Conservation (phyloP, 2,329 filamentous ascomycete species). For the Epichloe coenophiala region DNA sequence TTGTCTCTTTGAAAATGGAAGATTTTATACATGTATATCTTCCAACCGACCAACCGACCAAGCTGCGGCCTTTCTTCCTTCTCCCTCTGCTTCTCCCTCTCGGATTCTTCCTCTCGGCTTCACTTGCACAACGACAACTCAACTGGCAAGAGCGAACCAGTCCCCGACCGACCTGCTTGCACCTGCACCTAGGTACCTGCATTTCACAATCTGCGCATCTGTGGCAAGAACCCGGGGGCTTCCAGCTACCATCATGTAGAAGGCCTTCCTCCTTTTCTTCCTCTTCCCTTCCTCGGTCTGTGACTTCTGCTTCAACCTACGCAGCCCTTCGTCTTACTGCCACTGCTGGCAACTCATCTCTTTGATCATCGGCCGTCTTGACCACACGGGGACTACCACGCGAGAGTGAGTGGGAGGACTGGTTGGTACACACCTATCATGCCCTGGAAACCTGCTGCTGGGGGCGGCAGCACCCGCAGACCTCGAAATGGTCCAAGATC, state of each 20-base stretch:
- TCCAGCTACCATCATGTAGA: background rate
- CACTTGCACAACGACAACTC: background rate
- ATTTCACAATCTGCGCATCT: background rate
- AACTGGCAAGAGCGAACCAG: background rate
- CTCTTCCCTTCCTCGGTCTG: background rate
- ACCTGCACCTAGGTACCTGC: background rate
- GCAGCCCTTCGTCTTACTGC: background rate
- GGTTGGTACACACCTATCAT: conserved; percentile 5
- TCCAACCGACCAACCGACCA: background rate
- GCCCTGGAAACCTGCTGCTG: conserved; percentile 32
- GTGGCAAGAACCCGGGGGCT: background rate
- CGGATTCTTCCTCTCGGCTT: no score
- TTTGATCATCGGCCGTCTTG: background rate
- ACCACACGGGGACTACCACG: no score
- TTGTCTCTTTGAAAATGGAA: no score
- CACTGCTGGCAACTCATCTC: background rate
- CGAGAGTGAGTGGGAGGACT: no score
- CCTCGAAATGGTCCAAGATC: conserved; percentile 24
- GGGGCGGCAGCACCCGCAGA: conserved; percentile 14
- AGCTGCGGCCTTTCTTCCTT: background rate
- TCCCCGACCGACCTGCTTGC: no score
- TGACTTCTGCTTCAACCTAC: no score
- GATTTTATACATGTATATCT: background rate
- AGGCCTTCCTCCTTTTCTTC: background rate
- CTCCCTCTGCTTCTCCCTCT: background rate